A percentile compares a stretch with the other conserved stretches of the same genome.
phyloP scores from a whole-genome alignment of 2,329 filamentous ascomycete genomes.

The Xylariaceae sp. region DNA sequence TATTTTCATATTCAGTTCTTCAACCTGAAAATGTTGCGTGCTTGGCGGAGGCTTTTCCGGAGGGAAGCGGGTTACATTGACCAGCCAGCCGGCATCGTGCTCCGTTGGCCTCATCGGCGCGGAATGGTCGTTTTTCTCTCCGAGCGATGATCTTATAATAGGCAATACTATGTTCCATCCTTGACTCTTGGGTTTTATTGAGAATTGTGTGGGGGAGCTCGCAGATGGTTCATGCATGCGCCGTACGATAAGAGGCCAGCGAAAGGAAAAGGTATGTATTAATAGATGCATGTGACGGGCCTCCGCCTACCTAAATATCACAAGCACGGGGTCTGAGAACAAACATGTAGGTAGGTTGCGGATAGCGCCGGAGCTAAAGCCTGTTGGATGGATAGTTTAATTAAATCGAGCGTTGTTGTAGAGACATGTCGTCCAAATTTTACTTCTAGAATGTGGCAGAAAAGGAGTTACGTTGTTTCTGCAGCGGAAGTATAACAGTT shows the following conservation, averaged over 20 bases:
- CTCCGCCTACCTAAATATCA: neutral
- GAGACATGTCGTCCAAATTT: neutral
- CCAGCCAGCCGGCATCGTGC: constrained; percentile 8
- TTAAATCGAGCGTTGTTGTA: neutral
- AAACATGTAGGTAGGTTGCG: constrained; percentile 1
- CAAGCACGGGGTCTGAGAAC: neutral
- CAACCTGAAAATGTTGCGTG: neutral
- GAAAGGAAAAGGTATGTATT: neutral
- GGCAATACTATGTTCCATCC: constrained; percentile 1
- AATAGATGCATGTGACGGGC: neutral
- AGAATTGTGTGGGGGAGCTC: neutral
- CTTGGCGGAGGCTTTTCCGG: neutral
- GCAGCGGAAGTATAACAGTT: neutral
- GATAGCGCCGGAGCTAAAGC: constrained; percentile 14
- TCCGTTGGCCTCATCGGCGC: constrained; percentile 8
- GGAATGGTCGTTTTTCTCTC: neutral
- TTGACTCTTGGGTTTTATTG: constrained; percentile 6
- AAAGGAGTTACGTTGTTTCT: neutral
- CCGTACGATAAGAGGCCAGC: neutral
- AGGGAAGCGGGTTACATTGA: neutral
- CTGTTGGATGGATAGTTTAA: neutral
- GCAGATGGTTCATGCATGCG: neutral
- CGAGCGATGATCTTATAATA: neutral
- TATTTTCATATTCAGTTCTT: neutral
- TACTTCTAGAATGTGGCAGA: constrained; percentile 14